Base-by-base conservation (phyloP, 192 early-diverging fungal genomes). In the Lunasporangiospora selenospora region DNA sequence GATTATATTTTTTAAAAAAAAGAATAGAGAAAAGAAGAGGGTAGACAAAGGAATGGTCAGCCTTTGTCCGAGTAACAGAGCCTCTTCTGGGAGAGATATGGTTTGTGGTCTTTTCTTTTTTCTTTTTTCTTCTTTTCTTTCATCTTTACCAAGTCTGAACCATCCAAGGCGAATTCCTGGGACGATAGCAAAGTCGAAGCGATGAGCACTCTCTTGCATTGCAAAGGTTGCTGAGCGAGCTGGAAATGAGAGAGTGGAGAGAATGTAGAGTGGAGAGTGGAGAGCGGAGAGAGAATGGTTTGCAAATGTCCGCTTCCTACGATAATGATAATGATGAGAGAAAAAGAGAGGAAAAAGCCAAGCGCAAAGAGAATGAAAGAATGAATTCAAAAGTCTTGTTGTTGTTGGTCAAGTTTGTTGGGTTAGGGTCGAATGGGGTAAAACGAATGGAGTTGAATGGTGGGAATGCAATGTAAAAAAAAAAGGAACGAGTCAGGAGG, bases 111-210 rank as follows among this genome's bases (percentile, higher is more conserved):
- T n/a, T n/a, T n/a, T n/a, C n/a, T n/a, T n/a, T n/a, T 49, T 13
- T 0, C 1, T 24, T 16, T 24, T 19, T 16, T 24, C 4, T 50
- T 4, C 7, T 33, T n/a, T n/a, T n/a, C n/a, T n/a, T n/a, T n/a
- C n/a, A 49, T 39, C 10, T 30, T 42, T 76, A 85, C 80, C 81
- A 16, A 83, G 62, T 44, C 81, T 73, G 53, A 87, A 80, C 58
- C 78, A 81, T 1, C 85, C 85, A 18, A 87, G 69, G 48, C 80
- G 80, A 50, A 78, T 82, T 3, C 81, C 79, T 24, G 85, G 85
- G 3, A 70, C 65, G 46, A 87, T 83, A 11, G 69, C 48, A 16
- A 87, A 60, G 48, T 87, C 85, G 27, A 87, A 63, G 54, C 66
- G 53, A 24, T 65, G 78, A 2, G 70, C 49, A 59, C n/a, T n/a